Percentiles rank a stretch among this genome's conserved stretches.
These are phyloP conservation scores for Piloderma croceum DNA, from an alignment of 768 basidiomycete genomes.

Conservation along the genomic window DNA sequence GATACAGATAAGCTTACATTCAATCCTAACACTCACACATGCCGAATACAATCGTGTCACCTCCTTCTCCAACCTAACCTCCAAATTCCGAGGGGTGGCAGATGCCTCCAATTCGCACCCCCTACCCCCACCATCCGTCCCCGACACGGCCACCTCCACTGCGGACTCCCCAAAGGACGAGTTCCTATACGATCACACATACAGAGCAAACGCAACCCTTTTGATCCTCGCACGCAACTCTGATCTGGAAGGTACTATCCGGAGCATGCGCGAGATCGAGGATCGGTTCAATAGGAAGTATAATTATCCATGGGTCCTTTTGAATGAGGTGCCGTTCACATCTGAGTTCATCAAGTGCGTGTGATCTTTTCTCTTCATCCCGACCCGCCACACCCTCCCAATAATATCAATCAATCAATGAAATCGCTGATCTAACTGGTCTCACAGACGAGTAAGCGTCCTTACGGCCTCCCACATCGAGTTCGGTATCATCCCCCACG, in stretches of 20 bases:
- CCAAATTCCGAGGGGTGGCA: slow-evolving; percentile 23
- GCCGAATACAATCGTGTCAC: slow-evolving; percentile 59
- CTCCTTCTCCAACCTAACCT: slow-evolving; percentile 37
- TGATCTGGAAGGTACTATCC: slow-evolving; percentile 53
- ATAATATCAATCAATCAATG: no score
- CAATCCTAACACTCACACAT: slow-evolving; percentile 60
- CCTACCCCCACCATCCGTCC: background rate
- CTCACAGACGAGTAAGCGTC: slow-evolving; percentile 25
- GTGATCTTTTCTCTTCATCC: background rate
- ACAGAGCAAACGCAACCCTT: slow-evolving; percentile 31
- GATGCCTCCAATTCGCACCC: background rate
- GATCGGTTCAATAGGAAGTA: slow-evolving; percentile 74
- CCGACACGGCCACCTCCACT: slow-evolving; percentile 16
- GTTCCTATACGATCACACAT: slow-evolving; percentile 13
- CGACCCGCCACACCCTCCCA: no score
- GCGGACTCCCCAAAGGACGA: slow-evolving; percentile 29
- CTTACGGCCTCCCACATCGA: slow-evolving; percentile 28
- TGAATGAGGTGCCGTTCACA: slow-evolving; percentile 80
- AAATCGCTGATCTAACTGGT: background rate
- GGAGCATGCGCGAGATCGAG: slow-evolving; percentile 71
- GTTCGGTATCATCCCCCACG: slow-evolving; percentile 61
- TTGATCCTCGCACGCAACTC: slow-evolving; percentile 58
- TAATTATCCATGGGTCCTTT: slow-evolving; percentile 82
- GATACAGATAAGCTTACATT: slow-evolving; percentile 39
- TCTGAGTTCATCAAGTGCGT: slow-evolving; percentile 66